Conservation (phyloP, 225 moss, liverwort and hornwort genomes). For the Neckera pumila region DNA sequence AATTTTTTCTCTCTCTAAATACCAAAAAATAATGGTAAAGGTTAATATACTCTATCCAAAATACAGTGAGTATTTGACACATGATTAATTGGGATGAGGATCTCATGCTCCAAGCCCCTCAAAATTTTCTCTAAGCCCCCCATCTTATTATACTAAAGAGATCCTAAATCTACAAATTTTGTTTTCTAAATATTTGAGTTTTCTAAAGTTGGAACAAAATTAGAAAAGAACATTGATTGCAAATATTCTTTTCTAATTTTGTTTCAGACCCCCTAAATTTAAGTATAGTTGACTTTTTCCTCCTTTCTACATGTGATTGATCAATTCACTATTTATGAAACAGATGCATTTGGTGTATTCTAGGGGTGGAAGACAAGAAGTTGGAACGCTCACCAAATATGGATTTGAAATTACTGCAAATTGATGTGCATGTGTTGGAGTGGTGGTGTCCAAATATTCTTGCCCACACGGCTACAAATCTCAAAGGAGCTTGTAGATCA, state of each 20-base stretch:
- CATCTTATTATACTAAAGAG: not conserved
- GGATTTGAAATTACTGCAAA: not conserved
- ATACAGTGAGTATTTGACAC: accelerated
- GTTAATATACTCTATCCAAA: not conserved
- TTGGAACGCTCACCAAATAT: not conserved
- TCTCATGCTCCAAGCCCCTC: accelerated
- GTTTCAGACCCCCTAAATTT: no score
- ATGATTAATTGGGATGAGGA: not conserved
- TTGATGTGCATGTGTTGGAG: not conserved
- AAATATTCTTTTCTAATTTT: no score
- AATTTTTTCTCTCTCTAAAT: not conserved
- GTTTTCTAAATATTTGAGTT: no score
- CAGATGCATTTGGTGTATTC: accelerated
- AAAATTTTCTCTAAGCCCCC: not conserved
- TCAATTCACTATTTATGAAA: not conserved
- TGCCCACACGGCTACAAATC: not conserved
- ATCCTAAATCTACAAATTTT: no score
- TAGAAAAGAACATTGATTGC: no score
- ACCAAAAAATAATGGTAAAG: not conserved
- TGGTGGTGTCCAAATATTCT: accelerated
- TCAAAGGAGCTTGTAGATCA: not conserved
- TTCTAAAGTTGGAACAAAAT: no score
- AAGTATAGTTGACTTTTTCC: not conserved
- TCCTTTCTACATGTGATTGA: not conserved
- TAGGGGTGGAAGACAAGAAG: not conserved